These are phyloP conservation scores for Candida parachauliodes DNA, from an alignment of 805 yeast species.

Conservation along the genomic window DNA sequence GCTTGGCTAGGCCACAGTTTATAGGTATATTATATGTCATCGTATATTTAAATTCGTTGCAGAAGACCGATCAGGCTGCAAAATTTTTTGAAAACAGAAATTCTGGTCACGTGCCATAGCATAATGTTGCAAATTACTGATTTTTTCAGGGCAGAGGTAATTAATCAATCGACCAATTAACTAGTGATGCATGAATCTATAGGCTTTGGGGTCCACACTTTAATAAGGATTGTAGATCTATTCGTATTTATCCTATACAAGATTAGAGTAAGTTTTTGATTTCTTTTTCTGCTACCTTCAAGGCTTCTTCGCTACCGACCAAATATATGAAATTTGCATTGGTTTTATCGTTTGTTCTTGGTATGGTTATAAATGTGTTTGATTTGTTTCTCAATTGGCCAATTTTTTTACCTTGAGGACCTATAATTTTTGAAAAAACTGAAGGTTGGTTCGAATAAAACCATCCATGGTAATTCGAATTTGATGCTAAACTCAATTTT, in stretches of 20 bases:
- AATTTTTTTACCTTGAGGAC: conserved; percentile 71
- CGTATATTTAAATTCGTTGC: too few species aligned
- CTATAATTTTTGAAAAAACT: conserved; percentile 62
- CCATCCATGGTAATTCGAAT: conserved; percentile 54
- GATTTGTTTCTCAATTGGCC: conserved; percentile 57
- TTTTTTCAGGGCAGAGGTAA: not conserved
- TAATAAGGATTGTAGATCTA: too few species aligned
- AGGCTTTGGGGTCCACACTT: too few species aligned
- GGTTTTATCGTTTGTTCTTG: conserved; percentile 51
- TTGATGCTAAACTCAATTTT: conserved; percentile 44
- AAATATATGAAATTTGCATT: conserved; percentile 47
- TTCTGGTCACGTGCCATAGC: conserved; percentile 5
- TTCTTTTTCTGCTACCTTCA: conserved; percentile 30
- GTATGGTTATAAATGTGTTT: conserved; percentile 59
- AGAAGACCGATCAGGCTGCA: too few species aligned
- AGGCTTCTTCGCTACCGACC: conserved; percentile 56
- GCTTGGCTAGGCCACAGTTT: too few species aligned
- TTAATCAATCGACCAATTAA: too few species aligned
- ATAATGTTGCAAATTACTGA: not conserved
- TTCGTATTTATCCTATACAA: too few species aligned
- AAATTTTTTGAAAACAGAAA: too few species aligned
- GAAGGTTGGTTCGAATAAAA: conserved; percentile 54
- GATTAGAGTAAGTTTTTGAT: conserved; percentile 15
- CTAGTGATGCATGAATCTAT: too few species aligned
- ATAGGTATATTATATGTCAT: too few species aligned